Evolutionary conservation across 495 filamentous ascomycete species (phyloP).

Genomic region (Neurospora sp.): DNA sequence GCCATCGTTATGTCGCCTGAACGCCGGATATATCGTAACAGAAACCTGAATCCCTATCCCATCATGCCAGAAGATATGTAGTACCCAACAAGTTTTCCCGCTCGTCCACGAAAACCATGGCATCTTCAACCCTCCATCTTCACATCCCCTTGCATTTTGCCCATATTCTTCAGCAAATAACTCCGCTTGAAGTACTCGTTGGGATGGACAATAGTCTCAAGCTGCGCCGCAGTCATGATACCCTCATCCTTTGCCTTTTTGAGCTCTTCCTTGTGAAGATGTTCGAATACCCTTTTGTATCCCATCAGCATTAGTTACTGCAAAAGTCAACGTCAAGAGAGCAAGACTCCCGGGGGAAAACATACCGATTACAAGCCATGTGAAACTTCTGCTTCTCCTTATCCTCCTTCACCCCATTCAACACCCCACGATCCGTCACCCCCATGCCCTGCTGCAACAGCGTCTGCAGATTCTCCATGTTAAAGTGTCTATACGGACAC

Average conservation of each 20-base stretch:
- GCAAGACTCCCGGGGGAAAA: background rate
- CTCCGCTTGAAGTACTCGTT: constrained; percentile 97
- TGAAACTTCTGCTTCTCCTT: constrained; percentile 82
- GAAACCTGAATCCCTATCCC: background rate
- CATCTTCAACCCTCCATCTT: constrained; percentile 36
- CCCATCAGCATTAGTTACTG: too few relatives aligned
- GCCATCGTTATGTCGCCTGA: background rate
- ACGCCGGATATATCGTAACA: background rate
- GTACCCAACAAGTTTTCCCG: background rate
- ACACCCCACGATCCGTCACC: constrained; percentile 62
- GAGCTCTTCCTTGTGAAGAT: constrained; percentile 73
- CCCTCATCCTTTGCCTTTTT: constrained; percentile 79
- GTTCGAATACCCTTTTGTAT: constrained; percentile 62
- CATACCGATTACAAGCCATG: constrained; percentile 81
- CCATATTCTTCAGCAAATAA: constrained; percentile 72
- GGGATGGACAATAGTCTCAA: constrained; percentile 94
- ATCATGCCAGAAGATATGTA: background rate
- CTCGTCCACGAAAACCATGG: background rate
- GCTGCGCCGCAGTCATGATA: constrained; percentile 63
- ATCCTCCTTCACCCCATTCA: constrained; percentile 79
- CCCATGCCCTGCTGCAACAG: constrained; percentile 59
- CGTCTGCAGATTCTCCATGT: constrained; percentile 67
- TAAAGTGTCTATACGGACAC: constrained; percentile 92
- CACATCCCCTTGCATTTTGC: constrained; percentile 32
- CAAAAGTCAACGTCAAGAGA: too few relatives aligned